These are phyloP conservation scores for Coemansia sp. DNA, from an alignment of 192 early-diverging fungal genomes.

Conservation along the genomic window DNA sequence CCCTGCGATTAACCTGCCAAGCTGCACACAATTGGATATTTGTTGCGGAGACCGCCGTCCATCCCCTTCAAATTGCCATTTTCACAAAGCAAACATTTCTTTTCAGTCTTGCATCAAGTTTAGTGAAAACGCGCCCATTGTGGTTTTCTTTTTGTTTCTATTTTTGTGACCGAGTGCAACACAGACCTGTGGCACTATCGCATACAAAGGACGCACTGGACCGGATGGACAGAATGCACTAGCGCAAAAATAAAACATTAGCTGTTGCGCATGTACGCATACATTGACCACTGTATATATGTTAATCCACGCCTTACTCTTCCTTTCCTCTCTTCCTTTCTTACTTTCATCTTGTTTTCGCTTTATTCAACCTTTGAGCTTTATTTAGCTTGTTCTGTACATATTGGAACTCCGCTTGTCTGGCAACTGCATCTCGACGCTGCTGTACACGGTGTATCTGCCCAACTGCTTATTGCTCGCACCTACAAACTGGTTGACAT, in stretches of 20 bases:
- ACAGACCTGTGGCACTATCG: neutral
- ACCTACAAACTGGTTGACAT: neutral
- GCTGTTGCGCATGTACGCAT: neutral
- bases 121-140: neutral
- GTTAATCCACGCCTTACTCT: neutral
- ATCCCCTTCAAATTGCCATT: neutral
- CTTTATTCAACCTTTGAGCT: neutral
- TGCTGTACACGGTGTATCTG: neutral
- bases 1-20: neutral
- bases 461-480: neutral
- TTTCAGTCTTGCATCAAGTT: conserved; percentile 1
- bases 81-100: neutral
- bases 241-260: neutral
- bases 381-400: neutral
- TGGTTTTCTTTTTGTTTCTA: neutral
- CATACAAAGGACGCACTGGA: neutral
- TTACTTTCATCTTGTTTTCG: conserved; percentile 5
- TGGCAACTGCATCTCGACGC: neutral
- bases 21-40: conserved; percentile 6
- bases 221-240: neutral
- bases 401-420: neutral
- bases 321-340: conserved; percentile 1
- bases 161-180: neutral
- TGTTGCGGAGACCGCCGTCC: neutral
- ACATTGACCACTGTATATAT: neutral